A percentile compares a stretch with the other conserved stretches of the same genome.
Evolutionary conservation across 108 stramenopile species (phyloP).

Genomic region (Discostella pseudostelligera): DNA sequence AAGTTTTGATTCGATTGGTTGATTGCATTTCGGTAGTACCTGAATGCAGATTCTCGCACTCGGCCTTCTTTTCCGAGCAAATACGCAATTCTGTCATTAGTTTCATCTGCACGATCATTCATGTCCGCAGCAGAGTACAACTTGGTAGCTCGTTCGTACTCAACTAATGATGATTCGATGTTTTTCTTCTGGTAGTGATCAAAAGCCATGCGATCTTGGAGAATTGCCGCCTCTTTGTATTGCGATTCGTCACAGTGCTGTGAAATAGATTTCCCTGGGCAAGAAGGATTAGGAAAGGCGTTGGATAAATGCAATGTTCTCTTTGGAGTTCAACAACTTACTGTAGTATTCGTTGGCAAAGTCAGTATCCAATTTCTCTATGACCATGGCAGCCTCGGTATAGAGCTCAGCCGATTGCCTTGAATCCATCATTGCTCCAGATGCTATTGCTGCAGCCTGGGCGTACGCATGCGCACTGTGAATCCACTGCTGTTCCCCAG

Average conservation of each 20-base stretch:
- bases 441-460: constrained; percentile 20
- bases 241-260: constrained; percentile 30
- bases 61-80: constrained; percentile 23
- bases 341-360: constrained; percentile 35
- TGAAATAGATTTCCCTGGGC: constrained; percentile 16
- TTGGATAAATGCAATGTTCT: neutral
- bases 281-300: neutral
- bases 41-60: constrained; percentile 14
- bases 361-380: constrained; percentile 27
- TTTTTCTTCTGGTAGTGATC: constrained; percentile 21
- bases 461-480: constrained; percentile 22
- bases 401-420: constrained; percentile 17
- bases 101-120: constrained; percentile 11
- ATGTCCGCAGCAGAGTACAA: constrained; percentile 29
- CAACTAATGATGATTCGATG: constrained; percentile 23
- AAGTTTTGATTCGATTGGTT: constrained; percentile 20
- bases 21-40: constrained; percentile 29
- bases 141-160: constrained; percentile 34
- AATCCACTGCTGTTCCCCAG: constrained; percentile 14
- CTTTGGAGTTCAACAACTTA: constrained; percentile 1
- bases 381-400: constrained; percentile 26
- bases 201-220: constrained; percentile 34
- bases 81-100: constrained; percentile 29
- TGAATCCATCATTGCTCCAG: constrained; percentile 22
- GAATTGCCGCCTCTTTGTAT: constrained; percentile 24